Evolutionary conservation across 78 protist species (phyloP), one percentile per base, ranked within the genome.

Genomic region (Acrasis kona): DNA sequence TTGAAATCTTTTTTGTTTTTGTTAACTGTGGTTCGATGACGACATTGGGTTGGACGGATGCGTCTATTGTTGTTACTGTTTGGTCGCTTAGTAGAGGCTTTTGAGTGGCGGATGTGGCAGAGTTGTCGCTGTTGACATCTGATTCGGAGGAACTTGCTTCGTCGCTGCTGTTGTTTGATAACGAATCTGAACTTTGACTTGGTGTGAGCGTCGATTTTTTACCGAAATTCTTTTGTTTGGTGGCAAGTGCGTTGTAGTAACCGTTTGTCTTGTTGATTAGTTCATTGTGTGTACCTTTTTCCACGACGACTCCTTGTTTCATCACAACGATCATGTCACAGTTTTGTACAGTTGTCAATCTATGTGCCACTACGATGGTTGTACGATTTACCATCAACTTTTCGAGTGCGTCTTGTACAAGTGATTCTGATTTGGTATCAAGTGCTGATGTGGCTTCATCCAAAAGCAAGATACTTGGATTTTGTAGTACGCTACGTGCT

Each of bases 361-460:
- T 77, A 84, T 97, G 99, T 0, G 99, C 99, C 38, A 96, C 85
- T 37, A 95, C 86, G 40, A 95, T 10, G 6, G 85, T 80, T 2
- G 97, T 93, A 32, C 92, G 81, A 30, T 79, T 86, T 7, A 71
- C 29, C 78, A 82, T 58, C 39, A 89, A 58, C 7, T 67, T 35
- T 36, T 81, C 90, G 4, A 95, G 65, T 32, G 95, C 95, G n/a
- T 81, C 85, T 79, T 87, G 88, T 5, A 96, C 97, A 5, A 85
- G 27, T 9, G 42, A 30, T 84, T 95, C 97, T 19, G 77, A 74
- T 61, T 82, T 87, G 1, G 87, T 76, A 79, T 96, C 99, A 27
- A 96, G 92, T 10, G 97, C 98, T 0, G 88, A 67, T 37, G 99
- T 96, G n/a, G 96, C 95, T 72, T 96, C 99, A 79, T 96, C 99